Evolutionary conservation across 2,329 filamentous ascomycete genomes (phyloP).

Genomic region (Ophiostoma sp.): DNA sequence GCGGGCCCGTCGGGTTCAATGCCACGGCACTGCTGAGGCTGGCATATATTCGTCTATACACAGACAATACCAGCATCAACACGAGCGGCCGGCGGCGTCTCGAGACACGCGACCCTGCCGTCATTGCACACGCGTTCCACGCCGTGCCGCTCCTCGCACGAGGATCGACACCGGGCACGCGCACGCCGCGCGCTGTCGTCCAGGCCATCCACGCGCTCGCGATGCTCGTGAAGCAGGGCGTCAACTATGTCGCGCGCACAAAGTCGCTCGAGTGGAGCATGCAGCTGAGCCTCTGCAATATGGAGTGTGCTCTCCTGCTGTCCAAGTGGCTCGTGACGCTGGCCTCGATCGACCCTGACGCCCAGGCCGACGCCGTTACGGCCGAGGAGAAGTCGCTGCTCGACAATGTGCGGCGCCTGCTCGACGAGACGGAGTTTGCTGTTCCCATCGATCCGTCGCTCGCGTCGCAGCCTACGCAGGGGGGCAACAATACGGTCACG

Average conservation of each 20-base stretch:
- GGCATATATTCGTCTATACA: slow-evolving; percentile 61
- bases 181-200: slow-evolving; percentile 53
- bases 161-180: slow-evolving; percentile 52
- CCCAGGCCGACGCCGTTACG: slow-evolving; percentile 36
- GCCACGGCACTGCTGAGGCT: slow-evolving; percentile 55
- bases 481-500: slow-evolving; percentile 29
- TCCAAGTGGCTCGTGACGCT: slow-evolving; percentile 58
- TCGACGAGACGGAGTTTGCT: slow-evolving; percentile 58
- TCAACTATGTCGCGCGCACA: slow-evolving; percentile 57
- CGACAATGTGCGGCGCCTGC: slow-evolving; percentile 52
- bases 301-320: slow-evolving; percentile 56
- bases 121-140: slow-evolving; percentile 57
- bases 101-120: slow-evolving; percentile 57
- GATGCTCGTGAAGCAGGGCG: slow-evolving; percentile 58
- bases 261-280: slow-evolving; percentile 60
- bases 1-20: slow-evolving; percentile 61
- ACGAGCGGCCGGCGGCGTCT: slow-evolving; percentile 53
- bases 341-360: slow-evolving; percentile 37
- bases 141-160: slow-evolving; percentile 54
- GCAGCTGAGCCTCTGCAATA: slow-evolving; percentile 56
- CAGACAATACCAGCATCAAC: slow-evolving; percentile 43
- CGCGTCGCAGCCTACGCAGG: slow-evolving; percentile 23
- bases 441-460: slow-evolving; percentile 55
- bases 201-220: slow-evolving; percentile 64
- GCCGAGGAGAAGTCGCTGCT: slow-evolving; percentile 51